phyloP scores from a whole-genome alignment of 2,329 filamentous ascomycete species.

The Cladosporium cucumerinum region DNA sequence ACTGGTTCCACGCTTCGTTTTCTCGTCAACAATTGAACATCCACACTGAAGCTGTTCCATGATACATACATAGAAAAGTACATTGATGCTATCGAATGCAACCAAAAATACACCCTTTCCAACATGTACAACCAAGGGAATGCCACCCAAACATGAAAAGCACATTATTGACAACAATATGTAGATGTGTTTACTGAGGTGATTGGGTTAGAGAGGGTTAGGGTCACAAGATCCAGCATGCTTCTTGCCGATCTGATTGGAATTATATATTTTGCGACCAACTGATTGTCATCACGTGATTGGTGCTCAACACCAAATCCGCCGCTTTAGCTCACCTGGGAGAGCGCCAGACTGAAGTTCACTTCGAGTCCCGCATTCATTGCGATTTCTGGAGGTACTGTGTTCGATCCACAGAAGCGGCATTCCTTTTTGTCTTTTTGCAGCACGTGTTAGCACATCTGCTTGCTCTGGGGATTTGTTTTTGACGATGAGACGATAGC shows the following conservation, averaged over 20 bases:
- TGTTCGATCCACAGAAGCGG: conserved; percentile 39
- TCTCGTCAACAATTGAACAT: too few relatives aligned
- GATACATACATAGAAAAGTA: neutral
- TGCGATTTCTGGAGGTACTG: conserved; percentile 39
- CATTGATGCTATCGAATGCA: accelerated
- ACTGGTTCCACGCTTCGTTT: too few relatives aligned
- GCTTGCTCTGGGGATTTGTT: neutral
- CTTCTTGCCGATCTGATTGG: neutral
- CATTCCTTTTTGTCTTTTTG: conserved; percentile 17
- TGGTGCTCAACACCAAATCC: neutral
- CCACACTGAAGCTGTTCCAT: too few relatives aligned
- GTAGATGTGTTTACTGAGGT: neutral
- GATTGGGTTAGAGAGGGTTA: neutral
- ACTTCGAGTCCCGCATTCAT: conserved; percentile 20
- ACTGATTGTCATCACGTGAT: conserved; percentile 3
- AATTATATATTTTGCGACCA: too few relatives aligned
- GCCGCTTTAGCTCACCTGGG: conserved; percentile 38
- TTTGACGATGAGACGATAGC: neutral
- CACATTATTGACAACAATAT: neutral
- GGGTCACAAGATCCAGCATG: neutral
- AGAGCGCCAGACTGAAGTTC: conserved; percentile 39
- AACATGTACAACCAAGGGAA: neutral
- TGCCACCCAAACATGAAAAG: neutral
- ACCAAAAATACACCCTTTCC: neutral
- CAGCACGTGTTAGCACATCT: neutral